These are phyloP conservation scores for Strobilomyces echinocephalus DNA, from an alignment of 768 basidiomycete species.

Conservation along the genomic window DNA sequence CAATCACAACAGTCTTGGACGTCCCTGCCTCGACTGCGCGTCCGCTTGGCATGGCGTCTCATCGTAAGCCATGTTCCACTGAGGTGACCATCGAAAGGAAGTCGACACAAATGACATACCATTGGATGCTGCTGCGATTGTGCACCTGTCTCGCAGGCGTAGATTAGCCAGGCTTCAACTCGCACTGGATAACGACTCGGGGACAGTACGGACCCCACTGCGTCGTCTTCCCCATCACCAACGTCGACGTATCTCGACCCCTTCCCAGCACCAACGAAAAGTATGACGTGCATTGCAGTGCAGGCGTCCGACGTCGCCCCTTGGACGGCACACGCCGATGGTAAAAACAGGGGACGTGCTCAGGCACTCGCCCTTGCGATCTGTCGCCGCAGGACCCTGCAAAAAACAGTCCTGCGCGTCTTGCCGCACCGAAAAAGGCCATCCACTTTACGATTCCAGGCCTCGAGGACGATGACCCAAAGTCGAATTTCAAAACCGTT, in stretches of 20 bases:
- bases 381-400: slow-evolving; percentile 11
- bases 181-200: too few relatives aligned
- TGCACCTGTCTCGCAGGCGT: too few relatives aligned
- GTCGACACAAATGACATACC: too few relatives aligned
- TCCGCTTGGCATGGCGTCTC: too few relatives aligned
- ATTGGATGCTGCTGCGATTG: too few relatives aligned
- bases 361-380: slow-evolving; percentile 5
- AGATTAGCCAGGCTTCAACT: too few relatives aligned
- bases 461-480: neutral
- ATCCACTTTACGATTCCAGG: neutral
- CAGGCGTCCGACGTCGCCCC: neutral
- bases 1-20: too few relatives aligned
- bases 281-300: neutral
- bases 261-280: neutral
- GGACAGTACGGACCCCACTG: too few relatives aligned
- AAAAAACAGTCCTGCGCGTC: neutral
- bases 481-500: slow-evolving; percentile 51
- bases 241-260: neutral
- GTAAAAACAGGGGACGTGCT: too few relatives aligned
- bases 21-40: too few relatives aligned
- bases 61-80: too few relatives aligned
- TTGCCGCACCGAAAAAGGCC: neutral
- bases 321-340: neutral
- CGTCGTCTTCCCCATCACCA: neutral
- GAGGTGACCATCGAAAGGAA: too few relatives aligned